A percentile compares a stretch with the other conserved stretches of the same genome.
phyloP scores from a whole-genome alignment of 2,329 filamentous ascomycete genomes.

The Sporothrix curviconia region DNA sequence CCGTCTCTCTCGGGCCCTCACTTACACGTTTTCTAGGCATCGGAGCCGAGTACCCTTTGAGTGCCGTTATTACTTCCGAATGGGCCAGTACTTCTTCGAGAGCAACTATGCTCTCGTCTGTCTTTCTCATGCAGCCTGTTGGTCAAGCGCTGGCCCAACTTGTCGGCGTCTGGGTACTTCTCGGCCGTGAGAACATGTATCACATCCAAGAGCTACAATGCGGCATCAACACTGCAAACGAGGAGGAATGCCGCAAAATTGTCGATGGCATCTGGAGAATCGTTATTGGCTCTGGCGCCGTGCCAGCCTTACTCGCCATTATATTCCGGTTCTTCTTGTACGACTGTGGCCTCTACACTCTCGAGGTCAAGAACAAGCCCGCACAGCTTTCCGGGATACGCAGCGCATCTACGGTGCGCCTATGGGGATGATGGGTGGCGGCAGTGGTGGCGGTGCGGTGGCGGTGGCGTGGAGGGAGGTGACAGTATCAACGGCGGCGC shows the following conservation, averaged over 20 bases:
- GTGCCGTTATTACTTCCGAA: conserved; percentile 62
- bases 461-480: neutral
- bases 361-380: conserved; percentile 58
- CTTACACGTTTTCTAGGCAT: conserved; percentile 39
- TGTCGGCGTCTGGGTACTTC: conserved; percentile 48
- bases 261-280: conserved; percentile 62
- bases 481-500: conserved; percentile 17
- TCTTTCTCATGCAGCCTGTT: conserved; percentile 64
- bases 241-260: conserved; percentile 38
- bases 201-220: conserved; percentile 40
- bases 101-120: conserved; percentile 59
- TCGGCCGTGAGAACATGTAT: conserved; percentile 38
- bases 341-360: conserved; percentile 58
- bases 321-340: conserved; percentile 61
- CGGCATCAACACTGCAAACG: conserved; percentile 39
- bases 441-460: neutral
- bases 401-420: conserved; percentile 49
- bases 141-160: conserved; percentile 60
- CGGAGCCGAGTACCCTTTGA: conserved; percentile 62
- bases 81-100: conserved; percentile 57
- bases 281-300: conserved; percentile 58
- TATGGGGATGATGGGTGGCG: conserved; percentile 23
- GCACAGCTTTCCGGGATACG: conserved; percentile 52
- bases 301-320: conserved; percentile 57
- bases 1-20: neutral